Base-by-base conservation (phyloP, 2,329 filamentous ascomycete genomes). In the Aspergillus costaricaensis region DNA sequence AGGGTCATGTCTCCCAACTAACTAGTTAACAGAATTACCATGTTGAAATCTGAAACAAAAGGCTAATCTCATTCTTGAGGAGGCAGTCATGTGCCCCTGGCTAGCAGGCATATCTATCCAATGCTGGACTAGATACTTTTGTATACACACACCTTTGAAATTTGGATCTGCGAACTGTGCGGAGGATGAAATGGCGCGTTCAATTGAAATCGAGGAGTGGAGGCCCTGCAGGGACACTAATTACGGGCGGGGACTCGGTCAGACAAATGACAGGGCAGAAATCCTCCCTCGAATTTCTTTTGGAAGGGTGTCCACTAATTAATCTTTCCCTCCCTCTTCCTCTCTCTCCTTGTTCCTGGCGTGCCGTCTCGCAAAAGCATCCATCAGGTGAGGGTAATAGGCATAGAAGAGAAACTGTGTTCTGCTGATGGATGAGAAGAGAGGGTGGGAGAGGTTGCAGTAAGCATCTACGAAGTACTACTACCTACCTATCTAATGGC, bases 81-180 rank as follows among this genome's bases (percentile, higher is more conserved):
- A 44, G 41, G 41, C 10, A 23, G 41, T n/a, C 41, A 44, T 23
- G 19, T 53, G 2, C 51, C 36, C 36, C 51, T 53, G 12, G 27
- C 19, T 15, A 19, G 39, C 27, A 30, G 27, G 39, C 39, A 19
- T 41, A n/a, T n/a, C n/a, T n/a, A 19, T 41, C 10, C 27, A 30
- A 30, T 30, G 27, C 27, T 30, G 27, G 27, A 30, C 27, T 30
- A 30, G 27, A 30, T 12, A 12, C 27, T 30, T 30, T 30, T 30
- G 27, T 30, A 30, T 19, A 43, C 17, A 12, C n/a, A 48, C 12
- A 32, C 32, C 30, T 57, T 51, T 67, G 59, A 68, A 66, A 69
- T 68, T 68, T 68, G 63, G 67, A 69, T 68, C 66, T 69, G 66
- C 67, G 66, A 69, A 68, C 65, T 32, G 55, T 67, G 63, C 59